Conservation (phyloP, 1,139 yeast species). For the Suhomyces kunorum region DNA sequence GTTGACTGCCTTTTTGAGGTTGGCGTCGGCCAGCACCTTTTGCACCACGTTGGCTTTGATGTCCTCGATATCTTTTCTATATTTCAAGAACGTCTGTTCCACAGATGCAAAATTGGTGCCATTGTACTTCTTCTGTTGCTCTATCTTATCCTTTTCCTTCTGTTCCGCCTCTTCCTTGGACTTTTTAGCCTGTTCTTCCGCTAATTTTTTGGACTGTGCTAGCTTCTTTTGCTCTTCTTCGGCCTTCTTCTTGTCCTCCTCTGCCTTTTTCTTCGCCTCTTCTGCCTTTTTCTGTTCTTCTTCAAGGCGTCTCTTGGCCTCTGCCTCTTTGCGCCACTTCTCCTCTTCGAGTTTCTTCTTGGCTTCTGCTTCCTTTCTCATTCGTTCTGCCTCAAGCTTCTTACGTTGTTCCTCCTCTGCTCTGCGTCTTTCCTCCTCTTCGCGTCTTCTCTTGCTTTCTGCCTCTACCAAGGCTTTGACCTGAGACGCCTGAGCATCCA, state of each 20-base stretch:
- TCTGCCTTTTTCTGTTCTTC: slow-evolving; percentile 7
- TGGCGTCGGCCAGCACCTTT: slow-evolving; percentile 44
- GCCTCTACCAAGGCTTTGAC: slow-evolving; percentile 12
- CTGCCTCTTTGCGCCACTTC: slow-evolving; percentile 2
- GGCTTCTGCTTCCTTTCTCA: slow-evolving; percentile 9
- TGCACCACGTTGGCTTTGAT: slow-evolving; percentile 62
- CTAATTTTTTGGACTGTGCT: slow-evolving; percentile 16
- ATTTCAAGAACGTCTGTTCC: slow-evolving; percentile 48
- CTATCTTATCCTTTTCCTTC: slow-evolving; percentile 13
- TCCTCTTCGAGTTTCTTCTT: slow-evolving; percentile 3
- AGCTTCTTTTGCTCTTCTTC: slow-evolving; percentile 13
- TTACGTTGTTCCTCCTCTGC: not conserved
- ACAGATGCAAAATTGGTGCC: slow-evolving; percentile 42
- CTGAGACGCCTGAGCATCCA: slow-evolving; percentile 8
- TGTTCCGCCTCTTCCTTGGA: slow-evolving; percentile 20
- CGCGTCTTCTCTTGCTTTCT: slow-evolving; percentile 10
- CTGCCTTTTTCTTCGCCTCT: slow-evolving; percentile 9
- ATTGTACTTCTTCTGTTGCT: slow-evolving; percentile 19
- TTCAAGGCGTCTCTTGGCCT: not conserved
- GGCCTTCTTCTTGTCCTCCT: slow-evolving; percentile 14
- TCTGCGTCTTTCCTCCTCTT: slow-evolving; percentile 3
- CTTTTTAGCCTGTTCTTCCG: slow-evolving; percentile 16
- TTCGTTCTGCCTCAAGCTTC: slow-evolving; percentile 1
- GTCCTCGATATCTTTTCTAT: slow-evolving; percentile 55
- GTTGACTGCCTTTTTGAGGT: slow-evolving; percentile 45